Evolutionary conservation across 208 protist genomes (phyloP).

Genomic region (Histomonas meleagridis): DNA sequence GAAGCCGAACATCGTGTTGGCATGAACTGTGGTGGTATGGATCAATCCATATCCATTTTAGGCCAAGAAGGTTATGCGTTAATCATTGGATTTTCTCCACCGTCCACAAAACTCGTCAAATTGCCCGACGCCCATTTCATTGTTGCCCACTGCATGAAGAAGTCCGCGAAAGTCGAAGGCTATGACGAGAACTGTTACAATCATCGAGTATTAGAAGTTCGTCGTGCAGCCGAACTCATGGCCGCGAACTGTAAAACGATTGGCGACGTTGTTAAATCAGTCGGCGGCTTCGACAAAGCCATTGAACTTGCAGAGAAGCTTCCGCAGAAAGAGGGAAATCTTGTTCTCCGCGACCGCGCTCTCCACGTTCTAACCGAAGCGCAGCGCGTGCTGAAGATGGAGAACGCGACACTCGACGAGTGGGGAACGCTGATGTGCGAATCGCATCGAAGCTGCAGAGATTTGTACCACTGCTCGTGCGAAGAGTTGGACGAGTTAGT

Average conservation of each 20-base stretch:
- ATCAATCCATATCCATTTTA: slow-evolving; percentile 1
- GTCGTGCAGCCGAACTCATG: not conserved
- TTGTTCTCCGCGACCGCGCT: not conserved
- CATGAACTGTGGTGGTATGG: slow-evolving; percentile 34
- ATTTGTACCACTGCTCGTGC: slow-evolving; percentile 5
- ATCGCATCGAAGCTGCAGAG: not conserved
- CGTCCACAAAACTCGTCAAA: not conserved
- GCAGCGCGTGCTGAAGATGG: not conserved
- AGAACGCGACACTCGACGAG: not conserved
- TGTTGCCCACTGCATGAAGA: not conserved
- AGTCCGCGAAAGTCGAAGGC: not conserved
- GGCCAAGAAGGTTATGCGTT: not conserved
- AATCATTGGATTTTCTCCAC: not conserved
- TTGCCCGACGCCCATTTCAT: slow-evolving; percentile 20
- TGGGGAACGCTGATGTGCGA: slow-evolving; percentile 10
- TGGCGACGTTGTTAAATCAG: not conserved
- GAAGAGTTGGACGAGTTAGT: slow-evolving; percentile 4
- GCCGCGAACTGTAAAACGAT: not conserved
- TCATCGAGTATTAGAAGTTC: slow-evolving; percentile 3
- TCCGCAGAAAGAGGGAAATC: not conserved
- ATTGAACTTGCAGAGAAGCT: not conserved
- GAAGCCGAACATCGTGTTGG: slow-evolving; percentile 33
- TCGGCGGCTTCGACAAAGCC: not conserved
- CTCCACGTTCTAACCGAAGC: slow-evolving; percentile 19
- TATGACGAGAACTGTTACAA: slow-evolving; percentile 2